Evolutionary conservation across 176 grass and related monocot genomes (phyloP), one percentile per base, ranked within the genome.

Genomic region (Carex parvula): DNA sequence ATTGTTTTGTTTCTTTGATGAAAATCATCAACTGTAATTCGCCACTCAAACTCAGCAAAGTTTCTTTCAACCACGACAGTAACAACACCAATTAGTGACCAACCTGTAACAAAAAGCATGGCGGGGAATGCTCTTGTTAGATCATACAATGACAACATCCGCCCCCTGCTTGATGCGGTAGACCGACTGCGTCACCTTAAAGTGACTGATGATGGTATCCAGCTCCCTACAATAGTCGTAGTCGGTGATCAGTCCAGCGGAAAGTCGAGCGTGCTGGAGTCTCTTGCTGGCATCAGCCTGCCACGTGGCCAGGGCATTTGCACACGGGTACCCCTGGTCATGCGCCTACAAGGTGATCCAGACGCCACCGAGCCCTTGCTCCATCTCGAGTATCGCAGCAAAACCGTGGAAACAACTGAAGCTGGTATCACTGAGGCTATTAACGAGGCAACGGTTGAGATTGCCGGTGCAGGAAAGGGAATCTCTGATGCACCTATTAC

Each of bases 241-340:
- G 78, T 63, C n/a, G 56, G 78, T 33, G 56, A 81, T 81, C 56
- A 81, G 2, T 81, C 78, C 0, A 81, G 78, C 30, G 78, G 78
- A 3, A 81, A 81, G 18, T 83, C 86, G 7, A 87, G 86, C 39
- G 39, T 87, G 11, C 57, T 87, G 2, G 86, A 87, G 18, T 83
- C 86, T 18, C 65, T 87, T 15, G 86, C 86, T 15, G 86, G 80
- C 20, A 83, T 87, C 79, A 87, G 79, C 52, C 86, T 87, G 14
- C 86, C 86, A 3, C 64, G 66, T 5, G 79, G 86, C 1, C 86
- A 87, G 39, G 80, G 86, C 32, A 87, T 87, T 10, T 87, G 86
- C 79, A 87, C 86, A 5, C 86, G 86, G 6, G 79, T 87, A 0
- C 86, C 86, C 3, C 68, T 87, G 35, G 54, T 87, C 18, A 87